These are phyloP conservation scores for Citrullus amarus DNA, from an alignment of 306 rosid species.

Conservation along the genomic window DNA sequence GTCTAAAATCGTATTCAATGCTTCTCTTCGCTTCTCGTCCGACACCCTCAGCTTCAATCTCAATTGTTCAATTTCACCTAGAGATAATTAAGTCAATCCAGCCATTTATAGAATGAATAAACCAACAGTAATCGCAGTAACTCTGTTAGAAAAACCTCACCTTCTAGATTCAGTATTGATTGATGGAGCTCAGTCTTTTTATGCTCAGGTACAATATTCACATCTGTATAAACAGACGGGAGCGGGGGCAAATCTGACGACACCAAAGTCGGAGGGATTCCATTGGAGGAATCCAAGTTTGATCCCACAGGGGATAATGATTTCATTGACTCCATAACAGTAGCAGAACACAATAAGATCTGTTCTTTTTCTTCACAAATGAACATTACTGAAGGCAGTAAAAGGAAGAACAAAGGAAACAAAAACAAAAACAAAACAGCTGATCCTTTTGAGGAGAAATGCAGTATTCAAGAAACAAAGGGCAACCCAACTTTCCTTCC, in stretches of 20 bases:
- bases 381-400: slow-evolving; percentile 21
- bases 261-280: slow-evolving; percentile 13
- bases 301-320: slow-evolving; percentile 33
- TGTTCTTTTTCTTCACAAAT: slow-evolving; percentile 34
- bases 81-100: slow-evolving; percentile 16
- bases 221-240: slow-evolving; percentile 51
- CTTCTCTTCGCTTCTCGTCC: slow-evolving; percentile 54
- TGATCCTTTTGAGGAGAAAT: neutral
- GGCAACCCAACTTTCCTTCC: neutral
- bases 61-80: slow-evolving; percentile 63
- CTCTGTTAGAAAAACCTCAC: slow-evolving; percentile 18
- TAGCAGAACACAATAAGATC: slow-evolving; percentile 31
- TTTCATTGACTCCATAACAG: slow-evolving; percentile 26
- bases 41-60: slow-evolving; percentile 31
- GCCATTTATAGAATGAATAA: neutral
- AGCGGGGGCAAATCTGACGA: slow-evolving; percentile 28
- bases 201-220: slow-evolving; percentile 68
- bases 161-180: slow-evolving; percentile 48
- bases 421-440: neutral
- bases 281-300: slow-evolving; percentile 40
- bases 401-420: slow-evolving; percentile 1
- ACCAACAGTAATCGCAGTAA: neutral
- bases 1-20: slow-evolving; percentile 73
- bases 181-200: slow-evolving; percentile 40
- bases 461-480: neutral